Conservation (phyloP, 305 asterid species). For the Fraxinus albicans region DNA sequence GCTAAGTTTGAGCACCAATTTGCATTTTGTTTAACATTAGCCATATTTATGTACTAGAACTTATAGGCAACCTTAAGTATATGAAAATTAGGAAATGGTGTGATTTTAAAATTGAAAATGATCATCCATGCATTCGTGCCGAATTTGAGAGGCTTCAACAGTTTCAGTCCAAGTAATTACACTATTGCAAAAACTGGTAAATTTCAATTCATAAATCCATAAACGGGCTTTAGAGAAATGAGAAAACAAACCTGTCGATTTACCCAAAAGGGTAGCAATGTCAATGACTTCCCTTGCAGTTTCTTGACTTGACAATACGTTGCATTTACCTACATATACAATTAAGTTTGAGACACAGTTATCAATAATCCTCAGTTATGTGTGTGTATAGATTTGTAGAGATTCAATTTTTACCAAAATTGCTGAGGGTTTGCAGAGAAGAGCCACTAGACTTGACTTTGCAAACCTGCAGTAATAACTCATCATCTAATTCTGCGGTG, state of each 20-base stretch:
- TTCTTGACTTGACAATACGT: constrained; percentile 54
- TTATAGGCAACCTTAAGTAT: not conserved
- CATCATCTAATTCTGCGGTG: constrained; percentile 64
- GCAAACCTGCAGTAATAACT: constrained; percentile 55
- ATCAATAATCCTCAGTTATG: not conserved
- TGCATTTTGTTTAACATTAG: not conserved
- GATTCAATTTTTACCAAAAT: constrained; percentile 38
- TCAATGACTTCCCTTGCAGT: constrained; percentile 46
- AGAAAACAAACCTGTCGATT: constrained; percentile 33
- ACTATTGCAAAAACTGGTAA: not conserved
- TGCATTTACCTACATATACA: constrained; percentile 44
- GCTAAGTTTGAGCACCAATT: not conserved
- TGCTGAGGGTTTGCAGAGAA: constrained; percentile 50
- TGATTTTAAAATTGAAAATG: not conserved
- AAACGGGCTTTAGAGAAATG: not conserved
- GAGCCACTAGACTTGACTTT: constrained; percentile 60
- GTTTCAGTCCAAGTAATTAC: not conserved
- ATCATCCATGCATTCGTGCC: not conserved
- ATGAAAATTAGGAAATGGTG: not conserved
- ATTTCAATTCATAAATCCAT: not conserved
- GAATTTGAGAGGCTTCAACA: not conserved
- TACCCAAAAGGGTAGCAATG: constrained; percentile 49
- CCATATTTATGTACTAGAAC: not conserved
- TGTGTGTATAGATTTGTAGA: not conserved
- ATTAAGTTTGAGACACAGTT: constrained; percentile 1